These are phyloP conservation scores for Candida mattraensis DNA, from an alignment of 805 yeast genomes.

Conservation along the genomic window DNA sequence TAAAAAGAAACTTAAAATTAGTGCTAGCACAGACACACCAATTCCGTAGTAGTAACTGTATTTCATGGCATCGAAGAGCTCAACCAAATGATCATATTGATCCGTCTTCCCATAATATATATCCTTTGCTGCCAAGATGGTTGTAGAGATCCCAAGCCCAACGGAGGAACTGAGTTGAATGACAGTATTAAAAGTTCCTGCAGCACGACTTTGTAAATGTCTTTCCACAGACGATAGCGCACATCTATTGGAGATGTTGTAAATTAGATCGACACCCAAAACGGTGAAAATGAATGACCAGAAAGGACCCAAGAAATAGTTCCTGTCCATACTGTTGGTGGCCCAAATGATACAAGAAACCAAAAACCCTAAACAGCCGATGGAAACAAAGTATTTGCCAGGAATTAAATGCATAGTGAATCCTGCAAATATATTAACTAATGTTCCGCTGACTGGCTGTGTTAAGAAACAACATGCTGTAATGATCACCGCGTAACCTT, in stretches of 20 bases:
- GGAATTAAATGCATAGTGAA: constrained; percentile 44
- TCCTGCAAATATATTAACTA: constrained; percentile 47
- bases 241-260: constrained; percentile 45
- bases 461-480: constrained; percentile 46
- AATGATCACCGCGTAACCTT: constrained; percentile 38
- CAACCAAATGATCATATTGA: constrained; percentile 22
- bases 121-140: constrained; percentile 37
- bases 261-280: constrained; percentile 48
- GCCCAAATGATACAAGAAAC: constrained; percentile 43
- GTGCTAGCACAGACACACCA: constrained; percentile 33
- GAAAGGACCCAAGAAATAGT: constrained; percentile 47
- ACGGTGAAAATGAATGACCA: constrained; percentile 42
- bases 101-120: constrained; percentile 32
- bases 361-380: constrained; percentile 38
- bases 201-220: constrained; percentile 44
- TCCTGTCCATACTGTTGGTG: constrained; percentile 34
- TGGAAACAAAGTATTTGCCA: constrained; percentile 37
- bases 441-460: constrained; percentile 41
- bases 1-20: constrained; percentile 34
- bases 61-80: constrained; percentile 34
- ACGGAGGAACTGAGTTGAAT: constrained; percentile 41
- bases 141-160: constrained; percentile 42
- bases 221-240: constrained; percentile 41
- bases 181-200: constrained; percentile 48
- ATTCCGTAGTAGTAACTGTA: constrained; percentile 42